Conservation (phyloP, 495 filamentous ascomycete species). For the Podospora pseudopauciseta region DNA sequence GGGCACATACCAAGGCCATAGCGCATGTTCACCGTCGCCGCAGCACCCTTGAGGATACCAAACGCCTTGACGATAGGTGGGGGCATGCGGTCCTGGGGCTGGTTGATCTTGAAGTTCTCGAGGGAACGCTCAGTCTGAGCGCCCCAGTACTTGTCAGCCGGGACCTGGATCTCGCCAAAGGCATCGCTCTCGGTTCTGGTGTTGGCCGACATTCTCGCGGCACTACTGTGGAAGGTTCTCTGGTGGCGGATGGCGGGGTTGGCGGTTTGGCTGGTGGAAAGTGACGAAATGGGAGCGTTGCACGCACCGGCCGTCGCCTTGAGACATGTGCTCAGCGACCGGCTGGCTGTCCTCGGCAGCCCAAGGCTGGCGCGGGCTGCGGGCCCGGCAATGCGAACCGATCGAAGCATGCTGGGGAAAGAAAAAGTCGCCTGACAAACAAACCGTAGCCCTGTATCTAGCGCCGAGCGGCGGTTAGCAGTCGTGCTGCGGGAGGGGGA, state of each 20-base stretch:
- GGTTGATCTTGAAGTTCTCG: constrained; percentile 98
- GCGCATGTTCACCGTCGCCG: constrained; percentile 92
- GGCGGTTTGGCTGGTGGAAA: constrained; percentile 16
- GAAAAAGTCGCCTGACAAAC: constrained; percentile 21
- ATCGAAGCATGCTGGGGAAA: constrained; percentile 40
- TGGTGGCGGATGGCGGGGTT: constrained; percentile 19
- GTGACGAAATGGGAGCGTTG: constrained; percentile 16
- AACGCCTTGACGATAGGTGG: constrained; percentile 88
- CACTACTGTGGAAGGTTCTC: constrained; percentile 47
- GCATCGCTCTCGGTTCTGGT: constrained; percentile 90
- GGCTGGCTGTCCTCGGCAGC: constrained; percentile 41
- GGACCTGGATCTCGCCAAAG: constrained; percentile 92
- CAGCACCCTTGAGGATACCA: constrained; percentile 95
- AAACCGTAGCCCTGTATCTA: background rate
- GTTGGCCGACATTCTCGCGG: constrained; percentile 47
- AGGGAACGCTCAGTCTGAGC: constrained; percentile 97
- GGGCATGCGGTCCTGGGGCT: constrained; percentile 98
- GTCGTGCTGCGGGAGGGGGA: background rate
- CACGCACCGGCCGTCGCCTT: constrained; percentile 10
- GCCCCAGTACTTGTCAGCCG: constrained; percentile 96
- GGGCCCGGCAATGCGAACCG: constrained; percentile 40
- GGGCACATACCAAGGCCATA: constrained; percentile 76
- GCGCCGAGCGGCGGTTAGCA: constrained; percentile 8
- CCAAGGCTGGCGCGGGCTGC: constrained; percentile 34
- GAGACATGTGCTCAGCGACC: constrained; percentile 41